These are phyloP conservation scores for Climacium dendroides DNA, from an alignment of 225 moss, liverwort and hornwort species.

Conservation along the genomic window DNA sequence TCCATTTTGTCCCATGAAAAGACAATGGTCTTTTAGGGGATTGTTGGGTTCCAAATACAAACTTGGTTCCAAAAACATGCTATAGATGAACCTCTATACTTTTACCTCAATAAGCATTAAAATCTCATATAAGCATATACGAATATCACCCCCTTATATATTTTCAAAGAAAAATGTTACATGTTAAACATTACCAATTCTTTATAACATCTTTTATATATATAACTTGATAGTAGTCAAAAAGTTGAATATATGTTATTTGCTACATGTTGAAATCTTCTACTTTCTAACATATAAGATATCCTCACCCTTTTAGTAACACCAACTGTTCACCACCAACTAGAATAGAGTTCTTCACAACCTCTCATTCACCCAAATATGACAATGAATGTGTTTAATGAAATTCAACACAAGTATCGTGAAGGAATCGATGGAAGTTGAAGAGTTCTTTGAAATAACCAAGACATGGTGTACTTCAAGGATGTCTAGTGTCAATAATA, in stretches of 20 bases:
- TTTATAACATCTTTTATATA: neutral
- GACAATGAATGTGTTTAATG: too few relatives aligned
- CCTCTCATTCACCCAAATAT: neutral
- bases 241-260: neutral
- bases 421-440: neutral
- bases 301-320: neutral
- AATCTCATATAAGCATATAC: neutral
- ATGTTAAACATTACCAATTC: neutral
- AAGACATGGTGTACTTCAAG: neutral
- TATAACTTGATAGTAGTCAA: too few relatives aligned
- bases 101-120: accelerated
- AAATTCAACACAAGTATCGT: too few relatives aligned
- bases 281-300: too few relatives aligned
- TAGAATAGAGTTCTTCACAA: too few relatives aligned
- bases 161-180: neutral
- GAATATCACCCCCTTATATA: neutral
- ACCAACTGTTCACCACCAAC: neutral
- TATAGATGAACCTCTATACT: too few relatives aligned
- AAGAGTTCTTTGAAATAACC: neutral
- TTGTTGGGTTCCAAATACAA: neutral
- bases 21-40: too few relatives aligned
- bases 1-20: too few relatives aligned
- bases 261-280: too few relatives aligned
- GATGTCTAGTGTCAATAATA: neutral
- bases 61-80: neutral